A percentile compares a stretch with the other conserved stretches of the same genome.
These are phyloP conservation scores for Ophiognomonia clavigignenti-juglandacearum DNA, from an alignment of 2,329 filamentous ascomycete genomes.

Conservation along the genomic window DNA sequence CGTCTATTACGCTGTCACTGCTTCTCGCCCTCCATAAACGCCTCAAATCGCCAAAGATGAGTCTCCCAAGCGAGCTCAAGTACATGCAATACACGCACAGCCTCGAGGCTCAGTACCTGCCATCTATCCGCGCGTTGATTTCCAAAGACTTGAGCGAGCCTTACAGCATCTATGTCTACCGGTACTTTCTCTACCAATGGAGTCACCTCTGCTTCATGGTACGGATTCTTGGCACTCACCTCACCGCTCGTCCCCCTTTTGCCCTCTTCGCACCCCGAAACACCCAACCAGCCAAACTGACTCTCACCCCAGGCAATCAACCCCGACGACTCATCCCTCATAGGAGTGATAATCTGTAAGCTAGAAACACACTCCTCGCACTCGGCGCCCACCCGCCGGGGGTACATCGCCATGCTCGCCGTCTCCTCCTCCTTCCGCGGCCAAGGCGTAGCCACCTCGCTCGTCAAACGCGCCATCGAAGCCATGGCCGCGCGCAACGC, in stretches of 20 bases:
- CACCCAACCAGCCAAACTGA: too few species aligned
- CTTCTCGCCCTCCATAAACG: slow-evolving; percentile 7
- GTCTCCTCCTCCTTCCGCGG: slow-evolving; percentile 76
- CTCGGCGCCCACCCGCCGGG: slow-evolving; percentile 67
- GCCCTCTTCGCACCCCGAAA: too few species aligned
- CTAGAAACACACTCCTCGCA: slow-evolving; percentile 85
- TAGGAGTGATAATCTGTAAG: slow-evolving; percentile 93
- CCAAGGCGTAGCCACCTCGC: slow-evolving; percentile 77
- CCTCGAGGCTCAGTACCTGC: slow-evolving; percentile 63
- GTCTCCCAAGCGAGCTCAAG: slow-evolving; percentile 42
- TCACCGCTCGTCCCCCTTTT: too few species aligned
- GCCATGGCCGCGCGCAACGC: slow-evolving; percentile 80
- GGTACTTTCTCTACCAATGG: slow-evolving; percentile 98
- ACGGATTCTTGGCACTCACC: slow-evolving; percentile 16
- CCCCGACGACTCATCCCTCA: slow-evolving; percentile 57
- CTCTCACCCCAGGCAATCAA: slow-evolving; percentile 47
- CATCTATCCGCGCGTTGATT: slow-evolving; percentile 86
- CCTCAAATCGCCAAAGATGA: slow-evolving; percentile 11
- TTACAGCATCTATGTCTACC: slow-evolving; percentile 98
- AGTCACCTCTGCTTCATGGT: slow-evolving; percentile 96
- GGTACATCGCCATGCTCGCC: slow-evolving; percentile 99
- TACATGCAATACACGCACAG: slow-evolving; percentile 60
- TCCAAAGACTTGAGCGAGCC: slow-evolving; percentile 95
- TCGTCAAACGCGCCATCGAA: slow-evolving; percentile 88
- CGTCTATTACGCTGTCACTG: slow-evolving; percentile 6